phyloP scores from a whole-genome alignment of 2,329 filamentous ascomycete species.

The Dothideomycetidae sp. region DNA sequence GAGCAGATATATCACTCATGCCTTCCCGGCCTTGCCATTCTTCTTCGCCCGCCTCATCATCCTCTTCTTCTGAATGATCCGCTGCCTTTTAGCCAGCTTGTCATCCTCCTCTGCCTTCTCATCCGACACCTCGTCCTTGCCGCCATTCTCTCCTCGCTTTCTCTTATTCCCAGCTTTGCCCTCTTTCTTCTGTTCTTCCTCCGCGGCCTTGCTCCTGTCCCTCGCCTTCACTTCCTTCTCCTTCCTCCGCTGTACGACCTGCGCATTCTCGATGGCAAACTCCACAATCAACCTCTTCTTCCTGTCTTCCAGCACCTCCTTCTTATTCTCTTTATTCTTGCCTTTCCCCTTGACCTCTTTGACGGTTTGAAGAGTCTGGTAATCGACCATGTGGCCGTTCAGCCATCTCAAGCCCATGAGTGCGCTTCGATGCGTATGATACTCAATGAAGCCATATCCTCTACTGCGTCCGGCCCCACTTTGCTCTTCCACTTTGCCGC shows the following conservation, averaged over 20 bases:
- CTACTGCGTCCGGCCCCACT: conserved; percentile 68
- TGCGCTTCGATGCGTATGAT: conserved; percentile 82
- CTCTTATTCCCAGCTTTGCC: conserved; percentile 10
- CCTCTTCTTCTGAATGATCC: conserved; percentile 75
- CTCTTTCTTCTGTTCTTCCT: conserved; percentile 3
- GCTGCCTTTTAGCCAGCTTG: conserved; percentile 48
- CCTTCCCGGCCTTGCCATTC: conserved; percentile 23
- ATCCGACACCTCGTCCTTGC: conserved; percentile 11
- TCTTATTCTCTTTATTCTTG: conserved; percentile 17
- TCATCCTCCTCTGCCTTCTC: conserved; percentile 34
- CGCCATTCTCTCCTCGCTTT: conserved; percentile 16
- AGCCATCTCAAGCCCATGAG: conserved; percentile 90
- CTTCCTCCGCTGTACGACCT: conserved; percentile 71
- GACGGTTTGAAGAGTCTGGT: conserved; percentile 33
- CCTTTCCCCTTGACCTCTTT: conserved; percentile 25
- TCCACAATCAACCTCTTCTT: conserved; percentile 87
- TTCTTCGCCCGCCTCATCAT: conserved; percentile 48
- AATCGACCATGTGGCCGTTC: conserved; percentile 57
- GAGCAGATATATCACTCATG: not conserved
- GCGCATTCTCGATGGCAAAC: conserved; percentile 95
- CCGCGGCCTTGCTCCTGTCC: conserved; percentile 24
- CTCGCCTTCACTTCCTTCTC: conserved; percentile 46
- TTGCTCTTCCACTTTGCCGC: conserved; percentile 66
- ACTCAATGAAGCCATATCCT: conserved; percentile 96
- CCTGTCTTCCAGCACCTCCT: conserved; percentile 48